Evolutionary conservation across 1,284 basidiomycete genomes (phyloP).

Genomic region (Austroboletus novae-zelandiae): DNA sequence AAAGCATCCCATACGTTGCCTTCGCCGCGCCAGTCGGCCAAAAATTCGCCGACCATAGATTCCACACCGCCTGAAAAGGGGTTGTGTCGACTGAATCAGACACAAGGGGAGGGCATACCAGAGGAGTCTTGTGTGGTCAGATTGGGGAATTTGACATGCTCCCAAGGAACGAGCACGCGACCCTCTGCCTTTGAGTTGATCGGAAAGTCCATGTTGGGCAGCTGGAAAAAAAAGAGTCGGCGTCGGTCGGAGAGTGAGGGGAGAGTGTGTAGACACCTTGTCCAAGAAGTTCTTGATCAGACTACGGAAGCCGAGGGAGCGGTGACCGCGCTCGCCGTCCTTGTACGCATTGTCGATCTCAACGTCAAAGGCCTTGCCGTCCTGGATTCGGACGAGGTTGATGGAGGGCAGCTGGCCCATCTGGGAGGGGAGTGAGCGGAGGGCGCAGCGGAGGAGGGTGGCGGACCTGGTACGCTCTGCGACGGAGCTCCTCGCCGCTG

Average conservation of each 20-base stretch:
- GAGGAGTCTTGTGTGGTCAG: conserved; percentile 56
- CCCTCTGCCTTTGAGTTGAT: conserved; percentile 92
- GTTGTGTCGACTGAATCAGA: conserved; percentile 6
- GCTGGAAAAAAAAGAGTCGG: conserved; percentile 37
- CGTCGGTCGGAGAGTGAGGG: background rate
- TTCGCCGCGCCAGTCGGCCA: conserved; percentile 79
- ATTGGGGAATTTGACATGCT: conserved; percentile 68
- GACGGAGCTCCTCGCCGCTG: conserved; percentile 68
- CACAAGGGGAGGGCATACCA: conserved; percentile 33
- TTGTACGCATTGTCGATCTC: conserved; percentile 60
- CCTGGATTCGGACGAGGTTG: conserved; percentile 76
- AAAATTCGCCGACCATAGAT: conserved; percentile 67
- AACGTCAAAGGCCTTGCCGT: conserved; percentile 62
- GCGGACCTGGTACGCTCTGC: conserved; percentile 66
- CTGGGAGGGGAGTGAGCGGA: conserved; percentile 34
- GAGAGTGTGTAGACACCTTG: conserved; percentile 42
- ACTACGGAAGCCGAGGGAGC: conserved; percentile 71
- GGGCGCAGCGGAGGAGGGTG: background rate
- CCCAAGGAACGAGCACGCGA: conserved; percentile 88
- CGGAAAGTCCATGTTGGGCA: conserved; percentile 90
- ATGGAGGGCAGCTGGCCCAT: conserved; percentile 79
- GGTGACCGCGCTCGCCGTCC: conserved; percentile 69
- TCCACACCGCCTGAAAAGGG: conserved; percentile 50
- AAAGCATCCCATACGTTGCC: conserved; percentile 92
- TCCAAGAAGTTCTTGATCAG: conserved; percentile 75